These are phyloP conservation scores for Fonsecaea multimorphosa DNA, from an alignment of 2,329 filamentous ascomycete genomes.

Conservation along the genomic window DNA sequence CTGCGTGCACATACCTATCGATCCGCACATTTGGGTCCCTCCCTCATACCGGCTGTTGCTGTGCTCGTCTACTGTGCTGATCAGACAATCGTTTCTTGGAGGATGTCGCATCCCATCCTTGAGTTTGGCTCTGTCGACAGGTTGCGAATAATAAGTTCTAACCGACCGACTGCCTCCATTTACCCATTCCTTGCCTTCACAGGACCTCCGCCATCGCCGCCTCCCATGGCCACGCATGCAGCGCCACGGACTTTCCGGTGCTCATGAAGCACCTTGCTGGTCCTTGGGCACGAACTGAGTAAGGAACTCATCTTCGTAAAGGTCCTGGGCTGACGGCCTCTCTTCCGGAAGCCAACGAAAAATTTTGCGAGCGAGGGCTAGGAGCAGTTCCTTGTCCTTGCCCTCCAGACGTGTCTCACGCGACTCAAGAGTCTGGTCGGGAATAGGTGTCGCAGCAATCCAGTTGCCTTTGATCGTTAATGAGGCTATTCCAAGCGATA, in stretches of 20 bases:
- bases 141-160: too few relatives aligned
- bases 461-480: conserved; percentile 27
- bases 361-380: conserved; percentile 32
- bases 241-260: too few relatives aligned
- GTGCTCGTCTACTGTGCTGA: conserved; percentile 14
- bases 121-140: too few relatives aligned
- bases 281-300: too few relatives aligned
- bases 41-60: conserved; percentile 42
- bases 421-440: conserved; percentile 28
- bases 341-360: conserved; percentile 41
- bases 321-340: conserved; percentile 41
- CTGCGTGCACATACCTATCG: conserved; percentile 48
- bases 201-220: too few relatives aligned
- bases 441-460: conserved; percentile 24
- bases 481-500: neutral
- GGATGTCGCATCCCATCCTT: too few relatives aligned
- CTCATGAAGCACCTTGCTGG: too few relatives aligned
- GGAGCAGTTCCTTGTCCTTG: conserved; percentile 31
- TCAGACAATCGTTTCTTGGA: too few relatives aligned
- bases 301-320: conserved; percentile 31
- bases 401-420: conserved; percentile 20
- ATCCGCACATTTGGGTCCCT: conserved; percentile 40
- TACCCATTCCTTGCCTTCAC: too few relatives aligned
- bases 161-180: too few relatives aligned
- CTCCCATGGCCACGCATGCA: too few relatives aligned